Evolutionary conservation across 2,329 filamentous ascomycete species (phyloP), one percentile per base, ranked within the genome.

Genomic region (Epichloe amarillans): DNA sequence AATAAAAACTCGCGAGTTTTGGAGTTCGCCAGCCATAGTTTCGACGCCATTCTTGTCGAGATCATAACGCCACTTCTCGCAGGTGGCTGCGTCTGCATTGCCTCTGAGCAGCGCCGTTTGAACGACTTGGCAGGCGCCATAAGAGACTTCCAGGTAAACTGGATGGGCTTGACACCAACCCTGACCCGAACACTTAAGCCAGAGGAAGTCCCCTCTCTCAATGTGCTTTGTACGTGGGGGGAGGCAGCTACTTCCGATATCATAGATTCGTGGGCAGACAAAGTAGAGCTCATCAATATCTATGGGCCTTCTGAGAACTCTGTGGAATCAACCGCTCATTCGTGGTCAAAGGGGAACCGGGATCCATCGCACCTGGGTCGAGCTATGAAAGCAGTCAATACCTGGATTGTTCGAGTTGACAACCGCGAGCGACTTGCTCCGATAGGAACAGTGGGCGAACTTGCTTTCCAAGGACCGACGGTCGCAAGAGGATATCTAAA

Each of bases 261-360:
- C 12, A 17, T 47, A 23, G 35, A 39, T 6, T 19, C 10, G 8
- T 47, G 46, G 46, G 15, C 30, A 26, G 35, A 30, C 35, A 38
- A 39, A 38, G 46, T 40, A 8, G 19, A 35, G 10, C 33, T 47
- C 23, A 26, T 47, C 35, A 47, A 47, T 30, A 10, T 15, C 8
- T 47, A 39, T 17, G 46, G 46, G 19, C 46, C 46, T 38, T 17
- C 46, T 1, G 46, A 47, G n/a, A 11, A 39, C 33, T 72, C 40
- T 72, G 72, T 47, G 67, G 65, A 0, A 74, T 73, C 23, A 30
- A 33, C 23, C 23, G 23, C 23, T 26, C 23, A 26, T 7, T 26
- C 23, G 23, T 26, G 23, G 6, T 26, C 23, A 26, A 26, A 7
- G 6, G 23, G 23, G 23, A 7, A 26, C 6, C 23, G 23, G 23